These are phyloP conservation scores for Bipolaris zeicola DNA, from an alignment of 2,329 filamentous ascomycete species.

Conservation along the genomic window DNA sequence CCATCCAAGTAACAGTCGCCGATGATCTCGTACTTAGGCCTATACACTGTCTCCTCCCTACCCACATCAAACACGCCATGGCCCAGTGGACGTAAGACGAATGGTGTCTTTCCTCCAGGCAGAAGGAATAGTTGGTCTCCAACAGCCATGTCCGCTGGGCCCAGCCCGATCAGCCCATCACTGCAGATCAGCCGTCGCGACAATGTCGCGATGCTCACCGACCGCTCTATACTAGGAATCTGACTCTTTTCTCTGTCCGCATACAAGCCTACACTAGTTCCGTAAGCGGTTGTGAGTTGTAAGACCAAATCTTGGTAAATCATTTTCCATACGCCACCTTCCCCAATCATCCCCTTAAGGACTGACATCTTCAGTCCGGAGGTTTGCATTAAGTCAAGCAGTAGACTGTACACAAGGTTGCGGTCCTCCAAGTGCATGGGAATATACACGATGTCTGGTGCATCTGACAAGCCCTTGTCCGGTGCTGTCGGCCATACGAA, in stretches of 20 bases:
- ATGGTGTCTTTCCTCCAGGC: conserved; percentile 17
- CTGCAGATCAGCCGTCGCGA: conserved; percentile 4
- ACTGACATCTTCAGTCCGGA: background rate
- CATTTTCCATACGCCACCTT: too few species aligned
- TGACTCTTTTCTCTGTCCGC: background rate
- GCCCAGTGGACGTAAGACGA: conserved; percentile 7
- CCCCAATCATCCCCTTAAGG: background rate
- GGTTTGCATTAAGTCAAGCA: background rate
- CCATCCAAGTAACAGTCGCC: conserved; percentile 3
- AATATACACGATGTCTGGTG: background rate
- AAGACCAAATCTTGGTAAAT: too few species aligned
- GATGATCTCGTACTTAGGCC: background rate
- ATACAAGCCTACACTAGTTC: background rate
- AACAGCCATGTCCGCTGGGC: conserved; percentile 2
- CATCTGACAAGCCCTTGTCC: background rate
- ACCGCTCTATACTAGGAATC: background rate
- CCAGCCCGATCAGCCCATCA: conserved; percentile 8
- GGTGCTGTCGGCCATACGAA: background rate
- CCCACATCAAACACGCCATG: too few species aligned
- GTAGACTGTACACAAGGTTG: background rate
- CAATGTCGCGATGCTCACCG: conserved; percentile 1
- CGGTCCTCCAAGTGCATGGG: background rate
- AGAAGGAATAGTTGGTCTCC: conserved; percentile 18
- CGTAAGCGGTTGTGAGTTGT: too few species aligned
- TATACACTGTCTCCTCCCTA: too few species aligned